Evolutionary conservation across 176 grass and related monocot genomes (phyloP).

Genomic region (Zoysia japonica): DNA sequence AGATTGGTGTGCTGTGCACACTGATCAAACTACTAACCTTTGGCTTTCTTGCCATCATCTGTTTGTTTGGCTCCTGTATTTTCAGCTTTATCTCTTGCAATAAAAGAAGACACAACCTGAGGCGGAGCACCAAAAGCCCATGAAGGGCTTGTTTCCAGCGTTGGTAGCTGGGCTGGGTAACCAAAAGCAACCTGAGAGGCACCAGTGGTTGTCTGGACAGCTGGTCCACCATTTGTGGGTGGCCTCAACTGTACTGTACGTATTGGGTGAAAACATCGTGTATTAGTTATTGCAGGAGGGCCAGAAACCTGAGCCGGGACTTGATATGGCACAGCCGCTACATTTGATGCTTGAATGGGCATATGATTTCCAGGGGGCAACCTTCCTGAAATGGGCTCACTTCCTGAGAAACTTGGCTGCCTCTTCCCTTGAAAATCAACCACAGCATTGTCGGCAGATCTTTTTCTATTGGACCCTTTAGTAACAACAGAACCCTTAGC

Average conservation of each 20-base stretch:
- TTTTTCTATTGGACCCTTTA: constrained; percentile 56
- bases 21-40: constrained; percentile 45
- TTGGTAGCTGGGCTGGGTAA: constrained; percentile 81
- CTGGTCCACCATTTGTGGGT: constrained; percentile 50
- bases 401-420: constrained; percentile 56
- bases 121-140: constrained; percentile 70
- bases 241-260: constrained; percentile 64
- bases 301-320: constrained; percentile 48
- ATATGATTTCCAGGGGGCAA: constrained; percentile 49
- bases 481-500: constrained; percentile 56
- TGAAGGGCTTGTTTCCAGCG: constrained; percentile 85
- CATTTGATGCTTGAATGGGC: constrained; percentile 53
- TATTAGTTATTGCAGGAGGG: constrained; percentile 38
- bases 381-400: constrained; percentile 53
- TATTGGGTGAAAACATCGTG: constrained; percentile 41
- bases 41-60: constrained; percentile 61
- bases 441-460: constrained; percentile 46
- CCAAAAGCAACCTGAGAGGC: constrained; percentile 71
- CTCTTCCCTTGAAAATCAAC: constrained; percentile 68
- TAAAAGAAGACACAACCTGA: constrained; percentile 46
- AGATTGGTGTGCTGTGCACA: not conserved
- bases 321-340: constrained; percentile 44
- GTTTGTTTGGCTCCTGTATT: constrained; percentile 39
- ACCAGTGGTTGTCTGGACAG: constrained; percentile 36
- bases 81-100: constrained; percentile 47